Evolutionary conservation across 2,329 filamentous ascomycete species (phyloP).

Genomic region (Diplodia seriata): DNA sequence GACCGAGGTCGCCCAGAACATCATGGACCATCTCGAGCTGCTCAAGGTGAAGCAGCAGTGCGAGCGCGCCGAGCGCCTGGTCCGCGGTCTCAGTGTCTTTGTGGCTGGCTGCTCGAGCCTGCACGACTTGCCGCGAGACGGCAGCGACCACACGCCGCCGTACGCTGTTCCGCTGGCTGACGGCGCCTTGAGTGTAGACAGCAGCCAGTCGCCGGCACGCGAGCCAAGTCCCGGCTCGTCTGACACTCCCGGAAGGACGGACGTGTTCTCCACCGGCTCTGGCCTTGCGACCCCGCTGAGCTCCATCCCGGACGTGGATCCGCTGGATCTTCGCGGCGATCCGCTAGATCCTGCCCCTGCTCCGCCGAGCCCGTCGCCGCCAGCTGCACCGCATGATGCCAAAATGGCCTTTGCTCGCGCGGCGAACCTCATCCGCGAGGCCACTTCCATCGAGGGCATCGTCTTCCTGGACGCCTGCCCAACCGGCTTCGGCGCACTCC

Average conservation of each 20-base stretch:
- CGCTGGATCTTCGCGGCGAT: background rate
- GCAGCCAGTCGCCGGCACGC: background rate
- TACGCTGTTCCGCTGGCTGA: background rate
- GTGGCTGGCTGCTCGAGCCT: slow-evolving; percentile 1
- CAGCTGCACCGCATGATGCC: slow-evolving; percentile 40
- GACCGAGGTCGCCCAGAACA: slow-evolving; percentile 41
- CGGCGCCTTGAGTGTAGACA: background rate
- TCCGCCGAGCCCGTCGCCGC: background rate
- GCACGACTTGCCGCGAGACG: slow-evolving; percentile 2
- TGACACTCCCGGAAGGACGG: background rate
- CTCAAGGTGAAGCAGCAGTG: slow-evolving; percentile 32
- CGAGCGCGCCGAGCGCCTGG: slow-evolving; percentile 42
- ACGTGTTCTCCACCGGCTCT: background rate
- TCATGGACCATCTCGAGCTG: slow-evolving; percentile 39
- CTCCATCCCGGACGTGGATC: background rate
- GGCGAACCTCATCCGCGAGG: slow-evolving; percentile 43
- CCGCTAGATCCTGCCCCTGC: background rate
- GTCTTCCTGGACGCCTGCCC: slow-evolving; percentile 46
- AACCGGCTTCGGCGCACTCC: slow-evolving; percentile 16
- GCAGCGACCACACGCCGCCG: background rate
- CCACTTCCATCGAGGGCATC: slow-evolving; percentile 44
- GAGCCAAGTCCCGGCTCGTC: background rate
- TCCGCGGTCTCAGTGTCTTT: slow-evolving; percentile 44
- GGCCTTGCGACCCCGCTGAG: background rate
- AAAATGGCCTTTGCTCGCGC: slow-evolving; percentile 45